These are phyloP conservation scores for Ogataea saltuana DNA, from an alignment of 805 yeast species.

Conservation along the genomic window DNA sequence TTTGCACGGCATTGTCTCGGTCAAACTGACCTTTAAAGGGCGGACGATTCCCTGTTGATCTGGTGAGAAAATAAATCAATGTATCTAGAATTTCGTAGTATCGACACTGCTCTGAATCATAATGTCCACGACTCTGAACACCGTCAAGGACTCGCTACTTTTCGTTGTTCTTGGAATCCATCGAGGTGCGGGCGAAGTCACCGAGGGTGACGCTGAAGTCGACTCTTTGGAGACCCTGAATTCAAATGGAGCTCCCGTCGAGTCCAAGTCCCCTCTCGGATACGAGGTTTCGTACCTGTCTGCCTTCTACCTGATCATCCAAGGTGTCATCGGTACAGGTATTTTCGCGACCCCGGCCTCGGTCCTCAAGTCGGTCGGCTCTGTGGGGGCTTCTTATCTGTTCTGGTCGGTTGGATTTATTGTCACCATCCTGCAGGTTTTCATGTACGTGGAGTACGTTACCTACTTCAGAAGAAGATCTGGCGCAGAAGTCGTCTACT, in stretches of 20 bases:
- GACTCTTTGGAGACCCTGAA: slow-evolving; percentile 12
- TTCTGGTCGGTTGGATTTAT: slow-evolving; percentile 45
- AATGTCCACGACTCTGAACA: background rate
- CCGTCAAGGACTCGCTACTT: background rate
- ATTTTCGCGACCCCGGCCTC: slow-evolving; percentile 71
- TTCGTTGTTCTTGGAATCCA: slow-evolving; percentile 6
- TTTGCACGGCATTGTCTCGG: too few species aligned
- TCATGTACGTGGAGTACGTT: slow-evolving; percentile 43
- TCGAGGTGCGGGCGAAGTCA: background rate
- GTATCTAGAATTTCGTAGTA: too few species aligned
- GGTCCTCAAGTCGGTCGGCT: slow-evolving; percentile 48
- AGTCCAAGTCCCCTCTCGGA: slow-evolving; percentile 34
- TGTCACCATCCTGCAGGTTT: slow-evolving; percentile 39
- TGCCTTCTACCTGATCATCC: slow-evolving; percentile 65
- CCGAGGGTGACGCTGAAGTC: background rate
- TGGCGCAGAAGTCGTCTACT: slow-evolving; percentile 84
- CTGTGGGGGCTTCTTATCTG: slow-evolving; percentile 45
- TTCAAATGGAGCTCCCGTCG: slow-evolving; percentile 43
- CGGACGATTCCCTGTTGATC: too few species aligned
- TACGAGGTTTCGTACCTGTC: slow-evolving; percentile 38
- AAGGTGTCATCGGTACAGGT: slow-evolving; percentile 76
- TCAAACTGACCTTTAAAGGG: too few species aligned
- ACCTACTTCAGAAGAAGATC: slow-evolving; percentile 54
- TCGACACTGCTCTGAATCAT: too few species aligned
- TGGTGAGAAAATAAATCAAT: too few species aligned